Conservation (phyloP, 169 alveolate genomes). For the Cytauxzoon felis region DNA sequence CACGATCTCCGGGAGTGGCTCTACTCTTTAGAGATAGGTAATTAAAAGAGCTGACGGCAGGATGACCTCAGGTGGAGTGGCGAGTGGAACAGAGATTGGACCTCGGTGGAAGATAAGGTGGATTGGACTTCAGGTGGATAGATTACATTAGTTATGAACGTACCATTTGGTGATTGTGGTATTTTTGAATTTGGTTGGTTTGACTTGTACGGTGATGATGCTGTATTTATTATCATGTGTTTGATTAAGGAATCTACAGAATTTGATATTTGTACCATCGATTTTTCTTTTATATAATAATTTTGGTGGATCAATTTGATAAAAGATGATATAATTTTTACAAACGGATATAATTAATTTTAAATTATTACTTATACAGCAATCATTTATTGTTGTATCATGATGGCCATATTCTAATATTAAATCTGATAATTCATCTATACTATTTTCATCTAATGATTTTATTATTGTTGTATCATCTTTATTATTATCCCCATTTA, state of each 20-base stretch:
- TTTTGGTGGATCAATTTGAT: slow-evolving; percentile 2
- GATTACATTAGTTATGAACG: too few relatives aligned
- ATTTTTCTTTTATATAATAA: neutral
- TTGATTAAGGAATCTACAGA: slow-evolving; percentile 26
- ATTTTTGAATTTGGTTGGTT: neutral
- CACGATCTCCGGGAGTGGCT: too few relatives aligned
- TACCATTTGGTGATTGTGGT: slow-evolving; percentile 10
- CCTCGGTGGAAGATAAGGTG: too few relatives aligned
- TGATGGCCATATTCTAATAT: slow-evolving; percentile 34
- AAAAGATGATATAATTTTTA: slow-evolving; percentile 12
- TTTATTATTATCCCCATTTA: neutral
- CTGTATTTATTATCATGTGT: slow-evolving; percentile 10
- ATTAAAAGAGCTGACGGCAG: too few relatives aligned
- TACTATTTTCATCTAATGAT: neutral
- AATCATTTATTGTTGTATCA: slow-evolving; percentile 36
- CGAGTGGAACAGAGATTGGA: too few relatives aligned
- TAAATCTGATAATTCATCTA: slow-evolving; percentile 2
- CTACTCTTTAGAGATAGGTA: too few relatives aligned
- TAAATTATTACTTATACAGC: slow-evolving; percentile 22
- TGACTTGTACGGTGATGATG: slow-evolving; percentile 15
- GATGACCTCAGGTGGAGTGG: too few relatives aligned
- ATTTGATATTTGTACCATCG: slow-evolving; percentile 13
- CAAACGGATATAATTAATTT: slow-evolving; percentile 29
- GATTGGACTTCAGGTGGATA: too few relatives aligned
- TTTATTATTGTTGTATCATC: neutral